Base-by-base conservation (phyloP, 345 rosid genomes). In the Viola odorata region DNA sequence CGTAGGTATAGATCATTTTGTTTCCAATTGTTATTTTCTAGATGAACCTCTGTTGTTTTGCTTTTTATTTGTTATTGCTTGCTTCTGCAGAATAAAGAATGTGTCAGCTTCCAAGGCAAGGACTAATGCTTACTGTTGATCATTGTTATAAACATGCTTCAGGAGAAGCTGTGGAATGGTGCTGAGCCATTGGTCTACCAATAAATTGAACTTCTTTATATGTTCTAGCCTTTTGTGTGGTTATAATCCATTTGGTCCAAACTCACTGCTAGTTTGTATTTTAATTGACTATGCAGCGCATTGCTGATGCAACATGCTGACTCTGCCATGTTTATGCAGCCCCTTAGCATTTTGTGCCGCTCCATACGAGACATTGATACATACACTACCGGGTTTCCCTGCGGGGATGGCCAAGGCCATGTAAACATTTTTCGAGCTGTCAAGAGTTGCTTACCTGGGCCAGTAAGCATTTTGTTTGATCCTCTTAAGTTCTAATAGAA, bases 391-490 rank as follows among this genome's bases (percentile, higher is more conserved):
- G 96, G 96, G 12, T 87, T 92, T 50, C 94, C 98, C 41, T 70
- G 87, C 32, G 96, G 96, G 66, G 96, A 87, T 79, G 87, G 79
- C 50, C 85, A 76, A 73, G 98, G 98, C 61, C 96, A 89, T 74
- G 77, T 94, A 14, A 83, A 85, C 74, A 67, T 92, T 45, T 92
- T 92, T 52, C 96, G 94, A 70, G 90, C 82, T 71, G 94, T 89
- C 66, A 89, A 87, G 81, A 96, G 84, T 55, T 89, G 96, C 80
- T 70, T 92, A 67, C 98, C 96, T 72, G 98, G 98, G 49, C 96
- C 98, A 62, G 98, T 92, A 78, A 87, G 98, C 42, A 59, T 60
- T 16, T 62, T 56, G 15, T 53, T 63, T 71, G 13, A 60, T 60
- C 70, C 55, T 5, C 47, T 47, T 61, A 49, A 45, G 12, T 57